Evolutionary conservation across 1,284 basidiomycete genomes (phyloP).

Genomic region (Ceratobasidium sp.): DNA sequence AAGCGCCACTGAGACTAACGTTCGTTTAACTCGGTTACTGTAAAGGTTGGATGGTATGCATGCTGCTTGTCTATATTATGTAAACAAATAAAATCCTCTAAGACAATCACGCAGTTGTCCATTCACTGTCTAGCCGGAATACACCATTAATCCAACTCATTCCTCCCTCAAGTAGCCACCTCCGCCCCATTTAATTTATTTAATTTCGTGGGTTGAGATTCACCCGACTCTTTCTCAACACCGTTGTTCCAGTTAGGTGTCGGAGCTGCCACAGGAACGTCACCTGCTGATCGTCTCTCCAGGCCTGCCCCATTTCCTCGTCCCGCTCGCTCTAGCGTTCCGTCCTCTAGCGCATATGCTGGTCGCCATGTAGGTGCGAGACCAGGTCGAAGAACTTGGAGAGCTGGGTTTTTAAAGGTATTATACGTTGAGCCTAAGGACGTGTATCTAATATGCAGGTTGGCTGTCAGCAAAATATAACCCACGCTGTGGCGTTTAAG

Average conservation of each 20-base stretch:
- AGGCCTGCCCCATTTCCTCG: conserved; percentile 48
- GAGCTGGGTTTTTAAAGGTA: conserved; percentile 87
- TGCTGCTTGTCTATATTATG: too few species aligned
- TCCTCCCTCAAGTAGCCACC: neutral
- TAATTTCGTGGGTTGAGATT: neutral
- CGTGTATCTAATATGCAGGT: conserved; percentile 76
- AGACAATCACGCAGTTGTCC: too few species aligned
- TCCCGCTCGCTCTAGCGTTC: conserved; percentile 73
- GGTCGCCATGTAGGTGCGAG: conserved; percentile 66
- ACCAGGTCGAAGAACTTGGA: conserved; percentile 44
- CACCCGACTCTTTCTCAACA: neutral
- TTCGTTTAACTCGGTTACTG: too few species aligned
- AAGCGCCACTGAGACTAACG: too few species aligned
- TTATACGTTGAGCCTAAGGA: conserved; percentile 96
- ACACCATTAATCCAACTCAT: neutral
- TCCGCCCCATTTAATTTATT: neutral
- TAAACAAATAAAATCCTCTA: too few species aligned
- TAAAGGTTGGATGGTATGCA: too few species aligned
- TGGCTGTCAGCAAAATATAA: neutral
- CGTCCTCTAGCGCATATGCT: conserved; percentile 83
- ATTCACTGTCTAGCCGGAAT: too few species aligned
- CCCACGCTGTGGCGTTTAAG: conserved; percentile 20
- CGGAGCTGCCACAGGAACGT: neutral
- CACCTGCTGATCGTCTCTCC: conserved; percentile 14
- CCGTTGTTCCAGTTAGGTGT: neutral